Base-by-base conservation (phyloP, 345 rosid genomes). In the Iberis pinnata region DNA sequence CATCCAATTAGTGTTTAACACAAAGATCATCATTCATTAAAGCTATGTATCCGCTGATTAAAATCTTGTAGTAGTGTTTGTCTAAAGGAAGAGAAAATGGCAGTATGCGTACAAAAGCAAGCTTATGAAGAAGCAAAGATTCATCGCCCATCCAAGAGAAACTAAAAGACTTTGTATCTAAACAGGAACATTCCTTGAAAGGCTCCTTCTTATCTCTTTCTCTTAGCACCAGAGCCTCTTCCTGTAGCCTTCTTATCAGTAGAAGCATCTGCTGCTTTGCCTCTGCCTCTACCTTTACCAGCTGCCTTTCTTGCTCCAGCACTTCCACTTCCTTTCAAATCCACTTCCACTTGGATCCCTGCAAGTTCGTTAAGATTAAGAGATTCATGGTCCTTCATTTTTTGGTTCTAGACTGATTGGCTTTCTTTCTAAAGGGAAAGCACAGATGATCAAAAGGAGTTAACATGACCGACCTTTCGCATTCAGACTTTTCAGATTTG, bases 301-400 rank as follows among this genome's bases (percentile, higher is more conserved):
- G 60, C 52, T 38, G 65, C 80, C 73, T 75, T 82, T 68, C 73
- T 81, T 22, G 75, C 49, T 37, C 75, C 72, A 18, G 83, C 75
- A 32, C 69, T 77, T 36, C 69, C 78, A 8, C 67, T 29, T 19
- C 75, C 81, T 71, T 84, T 90, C 62, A 84, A 63, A 53, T 82
- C 92, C 63, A 90, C 51, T 72, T 87, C 81, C 7, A 90, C 95
- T 74, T 84, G 58, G 46, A 87, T 78, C 61, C 92, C 95, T 84
- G 55, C 39, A 40, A 33, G 19, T 20, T 35, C 5, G 15, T 43
- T 43, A 16, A 8, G 52, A 44, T 32, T 19, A 12, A 60, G 41
- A 19, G 11, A 47, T 59, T 14, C 8, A 2, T 9, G 33, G 8
- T 4, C 33, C 10, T 2, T 29, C 8, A 7, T 2, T 5, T 7